Percentiles rank a stretch among this genome's conserved stretches.
Conservation (phyloP, 441 rosid species). For the Eutrema salsugineum region DNA sequence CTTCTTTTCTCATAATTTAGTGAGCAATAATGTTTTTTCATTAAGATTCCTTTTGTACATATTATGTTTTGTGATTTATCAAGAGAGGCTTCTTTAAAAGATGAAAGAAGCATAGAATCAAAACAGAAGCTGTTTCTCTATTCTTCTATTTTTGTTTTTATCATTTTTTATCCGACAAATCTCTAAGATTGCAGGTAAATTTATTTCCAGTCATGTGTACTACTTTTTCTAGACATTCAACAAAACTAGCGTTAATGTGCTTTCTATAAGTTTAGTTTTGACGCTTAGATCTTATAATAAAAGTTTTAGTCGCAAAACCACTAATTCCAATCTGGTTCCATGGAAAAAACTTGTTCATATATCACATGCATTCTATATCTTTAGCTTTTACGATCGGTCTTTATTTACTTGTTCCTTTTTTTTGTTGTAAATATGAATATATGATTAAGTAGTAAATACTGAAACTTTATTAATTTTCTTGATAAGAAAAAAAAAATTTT, state of each 20-base stretch:
- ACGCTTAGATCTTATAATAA: neutral
- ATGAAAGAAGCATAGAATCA: constrained; percentile 24
- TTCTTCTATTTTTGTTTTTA: neutral
- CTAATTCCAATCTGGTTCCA: constrained; percentile 4
- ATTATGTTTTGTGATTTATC: constrained; percentile 17
- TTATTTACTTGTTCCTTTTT: neutral
- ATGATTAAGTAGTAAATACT: neutral
- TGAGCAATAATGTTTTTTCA: constrained; percentile 7
- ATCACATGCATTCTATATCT: constrained; percentile 4
- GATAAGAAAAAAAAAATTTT: neutral
- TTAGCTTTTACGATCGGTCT: neutral
- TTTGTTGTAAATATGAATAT: neutral
- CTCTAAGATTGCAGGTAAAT: constrained; percentile 20
- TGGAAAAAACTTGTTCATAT: constrained; percentile 9
- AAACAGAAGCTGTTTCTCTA: constrained; percentile 17
- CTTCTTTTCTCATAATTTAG: constrained; percentile 8
- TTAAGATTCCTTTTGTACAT: constrained; percentile 7
- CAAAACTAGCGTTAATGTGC: neutral
- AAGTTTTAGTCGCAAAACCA: neutral
- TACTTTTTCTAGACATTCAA: neutral
- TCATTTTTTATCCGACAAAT: neutral
- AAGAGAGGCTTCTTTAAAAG: constrained; percentile 18
- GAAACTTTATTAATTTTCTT: neutral
- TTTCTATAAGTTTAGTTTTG: constrained; percentile 4
- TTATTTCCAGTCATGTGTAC: neutral